Conservation (phyloP, 768 basidiomycete species). For the Peribolospora kevripleyi region DNA sequence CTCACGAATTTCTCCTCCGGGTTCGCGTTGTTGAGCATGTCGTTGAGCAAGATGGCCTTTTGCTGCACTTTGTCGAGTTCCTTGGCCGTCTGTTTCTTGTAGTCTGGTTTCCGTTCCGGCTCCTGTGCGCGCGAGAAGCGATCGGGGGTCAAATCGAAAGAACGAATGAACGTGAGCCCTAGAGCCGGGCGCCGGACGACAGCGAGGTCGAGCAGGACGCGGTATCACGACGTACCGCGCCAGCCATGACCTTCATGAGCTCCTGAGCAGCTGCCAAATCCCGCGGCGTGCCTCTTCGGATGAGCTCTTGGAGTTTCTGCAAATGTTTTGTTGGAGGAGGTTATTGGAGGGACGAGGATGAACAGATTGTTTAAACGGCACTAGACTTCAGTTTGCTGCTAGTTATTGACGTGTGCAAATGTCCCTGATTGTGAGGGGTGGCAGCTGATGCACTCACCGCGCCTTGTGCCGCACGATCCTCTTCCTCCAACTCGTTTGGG, state of each 20-base stretch:
- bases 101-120: conserved; percentile 82
- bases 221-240: conserved; percentile 30
- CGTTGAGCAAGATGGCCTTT: conserved; percentile 84
- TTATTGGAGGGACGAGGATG: neutral
- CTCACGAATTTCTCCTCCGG: conserved; percentile 48
- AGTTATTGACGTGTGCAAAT: neutral
- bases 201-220: conserved; percentile 6
- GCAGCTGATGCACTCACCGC: conserved; percentile 26
- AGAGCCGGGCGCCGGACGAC: neutral
- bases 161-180: neutral
- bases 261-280: conserved; percentile 91
- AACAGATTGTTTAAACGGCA: neutral
- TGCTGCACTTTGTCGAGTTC: conserved; percentile 86
- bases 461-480: conserved; percentile 79
- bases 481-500: conserved; percentile 83
- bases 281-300: conserved; percentile 79
- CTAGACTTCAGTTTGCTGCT: neutral
- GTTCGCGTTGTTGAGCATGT: conserved; percentile 77
- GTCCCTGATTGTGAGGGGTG: no score
- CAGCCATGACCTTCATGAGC: conserved; percentile 82
- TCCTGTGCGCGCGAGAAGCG: conserved; percentile 23
- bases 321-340: no score
- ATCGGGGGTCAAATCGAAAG: neutral
- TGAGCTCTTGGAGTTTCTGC: conserved; percentile 86
- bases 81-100: conserved; percentile 61